Conservation (phyloP, 2,329 filamentous ascomycete genomes). For the Macrophomina tecta region DNA sequence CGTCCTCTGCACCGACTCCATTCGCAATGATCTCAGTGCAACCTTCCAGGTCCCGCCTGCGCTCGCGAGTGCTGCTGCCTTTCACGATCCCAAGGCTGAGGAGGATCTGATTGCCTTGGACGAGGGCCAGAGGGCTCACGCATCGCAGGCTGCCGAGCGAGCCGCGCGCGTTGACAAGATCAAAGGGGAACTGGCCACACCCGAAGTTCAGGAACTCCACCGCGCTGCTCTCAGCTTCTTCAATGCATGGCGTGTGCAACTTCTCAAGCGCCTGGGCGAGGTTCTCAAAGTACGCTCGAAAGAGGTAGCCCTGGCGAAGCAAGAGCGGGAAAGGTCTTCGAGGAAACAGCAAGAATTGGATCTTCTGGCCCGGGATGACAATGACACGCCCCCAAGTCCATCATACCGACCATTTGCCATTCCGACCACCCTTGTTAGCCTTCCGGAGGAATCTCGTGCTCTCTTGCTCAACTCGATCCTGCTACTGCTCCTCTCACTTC, state of each 20-base stretch:
- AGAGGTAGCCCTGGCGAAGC: slow-evolving; percentile 39
- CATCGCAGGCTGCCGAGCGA: slow-evolving; percentile 28
- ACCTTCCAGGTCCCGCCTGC: slow-evolving; percentile 36
- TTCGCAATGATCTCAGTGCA: slow-evolving; percentile 43
- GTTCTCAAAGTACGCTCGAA: slow-evolving; percentile 51
- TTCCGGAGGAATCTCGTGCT: slow-evolving; percentile 66
- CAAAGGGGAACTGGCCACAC: slow-evolving; percentile 52
- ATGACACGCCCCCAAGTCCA: slow-evolving; percentile 33
- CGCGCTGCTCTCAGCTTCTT: slow-evolving; percentile 73
- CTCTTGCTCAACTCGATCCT: slow-evolving; percentile 75
- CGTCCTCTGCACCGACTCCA: slow-evolving; percentile 52
- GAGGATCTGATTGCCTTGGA: slow-evolving; percentile 38
- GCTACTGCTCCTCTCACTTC: slow-evolving; percentile 74
- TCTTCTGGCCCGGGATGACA: slow-evolving; percentile 47
- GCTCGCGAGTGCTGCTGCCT: not conserved
- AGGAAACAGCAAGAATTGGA: slow-evolving; percentile 50
- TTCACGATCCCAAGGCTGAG: not conserved
- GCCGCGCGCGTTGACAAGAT: slow-evolving; percentile 48
- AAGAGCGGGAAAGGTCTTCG: slow-evolving; percentile 30
- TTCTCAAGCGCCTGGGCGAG: slow-evolving; percentile 74
- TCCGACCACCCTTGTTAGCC: slow-evolving; percentile 56
- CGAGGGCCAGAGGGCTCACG: slow-evolving; percentile 32
- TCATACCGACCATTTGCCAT: slow-evolving; percentile 42
- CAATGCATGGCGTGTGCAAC: slow-evolving; percentile 76
- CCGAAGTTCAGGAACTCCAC: slow-evolving; percentile 68